Evolutionary conservation across 2,329 filamentous ascomycete genomes (phyloP), one percentile per base, ranked within the genome.

Genomic region (Apiospora aurea): DNA sequence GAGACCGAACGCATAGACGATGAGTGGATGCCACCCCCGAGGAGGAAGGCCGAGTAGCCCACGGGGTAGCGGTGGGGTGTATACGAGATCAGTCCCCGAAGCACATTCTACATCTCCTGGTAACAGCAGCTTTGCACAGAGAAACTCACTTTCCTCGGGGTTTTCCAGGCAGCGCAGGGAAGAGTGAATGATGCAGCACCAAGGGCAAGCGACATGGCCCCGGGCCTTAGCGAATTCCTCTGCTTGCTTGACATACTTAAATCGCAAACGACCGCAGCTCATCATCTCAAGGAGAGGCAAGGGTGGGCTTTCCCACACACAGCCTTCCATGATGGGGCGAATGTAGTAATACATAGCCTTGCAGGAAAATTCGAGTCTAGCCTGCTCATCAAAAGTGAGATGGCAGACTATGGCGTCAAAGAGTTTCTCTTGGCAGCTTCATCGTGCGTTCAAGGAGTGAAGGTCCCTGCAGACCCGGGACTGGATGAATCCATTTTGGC

Each of bases 61-160:
- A 34, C 5, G 2, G 14, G 14, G 53, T 2, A 61, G 21, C 47
- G 16, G 24, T 16, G 3, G 34, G 34, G 3, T 6, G 34, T 34
- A 3, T 34, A 6, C 34, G 34, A 34, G 34, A 34, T 34, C 34
- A 34, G 6, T 34, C 6, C 6, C 34, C 3, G 3, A 34, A 6
- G 3, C 34, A 34, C 3, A 1, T 2, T 21, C 26, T 16, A 21
- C 26, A 2, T 5, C 18, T 24, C n/a, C n/a, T 26, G 2, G 7
- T 10, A 24, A n/a, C 8, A 8, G 13, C 53, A 7, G 47, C 2
- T 4, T 2, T 6, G 53, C 29, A 10, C 53, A 61, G 7, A 1
- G 1, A 16, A 34, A 61, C 10, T 10, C n/a, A 14, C 6, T 21
- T 4, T 1, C 16, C 1, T 1, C 11, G 6, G 6, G 2, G 0